Evolutionary conservation across 139 green algal species (phyloP).

Genomic region (Chlamydomonas sphaeroides): DNA sequence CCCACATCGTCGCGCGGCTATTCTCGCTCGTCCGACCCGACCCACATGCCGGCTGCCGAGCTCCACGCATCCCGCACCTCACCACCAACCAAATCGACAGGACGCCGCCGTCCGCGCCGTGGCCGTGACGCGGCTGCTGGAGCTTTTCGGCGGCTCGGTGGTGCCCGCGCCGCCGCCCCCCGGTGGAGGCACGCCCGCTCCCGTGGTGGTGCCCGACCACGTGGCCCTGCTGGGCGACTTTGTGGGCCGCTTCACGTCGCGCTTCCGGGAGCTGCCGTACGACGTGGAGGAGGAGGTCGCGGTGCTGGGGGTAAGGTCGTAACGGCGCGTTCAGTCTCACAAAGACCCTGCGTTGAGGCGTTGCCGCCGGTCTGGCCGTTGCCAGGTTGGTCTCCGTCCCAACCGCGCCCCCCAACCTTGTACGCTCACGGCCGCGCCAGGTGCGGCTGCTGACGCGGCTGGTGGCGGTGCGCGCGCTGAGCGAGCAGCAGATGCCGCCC

Average conservation of each 20-base stretch:
- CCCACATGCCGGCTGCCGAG: no score
- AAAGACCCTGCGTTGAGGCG: no score
- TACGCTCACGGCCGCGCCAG: no score
- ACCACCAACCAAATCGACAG: no score
- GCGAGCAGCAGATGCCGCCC: neutral
- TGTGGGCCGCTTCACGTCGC: slow-evolving; percentile 72
- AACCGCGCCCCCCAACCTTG: no score
- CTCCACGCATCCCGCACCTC: no score
- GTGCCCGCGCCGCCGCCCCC: neutral
- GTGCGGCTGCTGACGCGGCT: slow-evolving; percentile 66
- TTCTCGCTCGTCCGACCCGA: no score
- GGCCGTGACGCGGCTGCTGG: slow-evolving; percentile 17
- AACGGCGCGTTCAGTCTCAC: no score
- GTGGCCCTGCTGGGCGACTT: slow-evolving; percentile 44
- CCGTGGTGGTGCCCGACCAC: neutral
- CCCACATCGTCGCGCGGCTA: no score
- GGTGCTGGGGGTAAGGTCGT: slow-evolving; percentile 68
- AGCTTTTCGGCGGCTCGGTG: slow-evolving; percentile 19
- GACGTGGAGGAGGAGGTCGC: slow-evolving; percentile 86
- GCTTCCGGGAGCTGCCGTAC: slow-evolving; percentile 87
- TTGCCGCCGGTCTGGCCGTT: no score
- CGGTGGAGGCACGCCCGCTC: neutral
- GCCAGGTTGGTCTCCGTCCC: no score
- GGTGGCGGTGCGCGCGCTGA: slow-evolving; percentile 47
- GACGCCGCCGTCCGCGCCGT: slow-evolving; percentile 8